These are phyloP conservation scores for Diplodia sapinea DNA, from an alignment of 2,329 filamentous ascomycete genomes.

Conservation along the genomic window DNA sequence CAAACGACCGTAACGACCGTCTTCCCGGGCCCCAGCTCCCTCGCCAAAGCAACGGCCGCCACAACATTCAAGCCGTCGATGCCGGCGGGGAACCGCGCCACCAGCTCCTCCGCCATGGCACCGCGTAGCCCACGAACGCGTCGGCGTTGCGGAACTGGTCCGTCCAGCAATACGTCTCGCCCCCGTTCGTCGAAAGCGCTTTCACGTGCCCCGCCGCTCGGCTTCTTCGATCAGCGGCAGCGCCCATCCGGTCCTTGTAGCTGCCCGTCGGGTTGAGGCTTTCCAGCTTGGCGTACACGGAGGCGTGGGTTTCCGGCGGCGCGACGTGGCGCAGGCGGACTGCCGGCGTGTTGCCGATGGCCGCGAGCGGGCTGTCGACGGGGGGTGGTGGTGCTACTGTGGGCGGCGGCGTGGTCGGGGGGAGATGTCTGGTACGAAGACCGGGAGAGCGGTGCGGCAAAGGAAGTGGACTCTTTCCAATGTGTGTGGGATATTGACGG, in stretches of 20 bases:
- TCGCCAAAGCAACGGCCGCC: not conserved
- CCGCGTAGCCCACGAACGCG: conserved; percentile 5
- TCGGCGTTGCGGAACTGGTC: not conserved
- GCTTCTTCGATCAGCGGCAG: not conserved
- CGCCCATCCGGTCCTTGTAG: not conserved
- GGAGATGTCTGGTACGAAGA: not conserved
- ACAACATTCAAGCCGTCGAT: not conserved
- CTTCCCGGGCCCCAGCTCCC: not conserved
- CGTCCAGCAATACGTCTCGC: not conserved
- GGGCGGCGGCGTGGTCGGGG: fast-evolving
- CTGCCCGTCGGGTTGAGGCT: not conserved
- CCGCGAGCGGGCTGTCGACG: conserved; percentile 1
- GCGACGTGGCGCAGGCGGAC: conserved; percentile 4
- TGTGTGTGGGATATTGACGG: too few species aligned
- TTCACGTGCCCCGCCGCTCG: not conserved
- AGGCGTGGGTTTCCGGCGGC: not conserved
- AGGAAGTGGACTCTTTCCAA: not conserved
- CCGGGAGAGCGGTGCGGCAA: not conserved
- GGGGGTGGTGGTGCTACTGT: not conserved
- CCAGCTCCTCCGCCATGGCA: too few species aligned
- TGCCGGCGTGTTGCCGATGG: conserved; percentile 8
- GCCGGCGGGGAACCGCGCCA: too few species aligned
- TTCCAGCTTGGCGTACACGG: not conserved
- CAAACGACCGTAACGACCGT: conserved; percentile 4
- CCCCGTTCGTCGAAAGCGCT: too few species aligned